Evolutionary conservation across 2,329 filamentous ascomycete genomes (phyloP), one percentile per base, ranked within the genome.

Genomic region (Tolypocladium tropicale): DNA sequence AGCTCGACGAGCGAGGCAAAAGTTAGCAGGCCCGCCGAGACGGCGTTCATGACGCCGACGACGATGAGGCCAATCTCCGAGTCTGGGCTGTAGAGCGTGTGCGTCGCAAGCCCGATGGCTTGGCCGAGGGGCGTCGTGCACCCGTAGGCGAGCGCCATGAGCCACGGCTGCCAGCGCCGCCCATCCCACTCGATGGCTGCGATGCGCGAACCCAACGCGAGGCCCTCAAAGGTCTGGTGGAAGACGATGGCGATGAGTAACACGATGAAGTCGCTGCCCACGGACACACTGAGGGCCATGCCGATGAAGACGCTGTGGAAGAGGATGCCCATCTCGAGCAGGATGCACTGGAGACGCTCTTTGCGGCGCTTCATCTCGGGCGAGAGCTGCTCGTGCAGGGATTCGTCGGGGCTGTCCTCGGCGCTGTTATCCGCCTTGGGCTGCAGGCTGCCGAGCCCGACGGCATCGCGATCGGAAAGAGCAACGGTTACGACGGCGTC

Each of bases 261-360:
- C n/a, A 92, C 84, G 55, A 89, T 78, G 64, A 93, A 93, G 5
- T 86, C 82, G 10, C 85, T 84, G 1, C 88, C 88, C 0, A 86
- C 87, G 3, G 88, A 85, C 9, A 93, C 88, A 34, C 86, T 89
- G 46, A 93, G 78, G 4, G 89, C 87, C 86, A 92, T 91, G 58
- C 89, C 89, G 62, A 93, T 92, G 39, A 93, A 93, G 58, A 92
- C 77, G 65, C 84, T 88, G 63, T 72, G 70, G 55, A 72, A 72
- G 49, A 72, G 63, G 61, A 92, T 92, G 32, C 89, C 89, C 32
- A 88, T 85, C 72, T 93, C 89, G 18, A 92, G 79, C 55, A 92
- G 78, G 57, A 92, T 77, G 61, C 88, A 91, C 39, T 92, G 88
- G 12, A 92, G 75, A 61, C 90, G 80, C 62, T 86, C 80, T 56